Conservation (phyloP, 768 basidiomycete species). For the Lyophyllum atratum region DNA sequence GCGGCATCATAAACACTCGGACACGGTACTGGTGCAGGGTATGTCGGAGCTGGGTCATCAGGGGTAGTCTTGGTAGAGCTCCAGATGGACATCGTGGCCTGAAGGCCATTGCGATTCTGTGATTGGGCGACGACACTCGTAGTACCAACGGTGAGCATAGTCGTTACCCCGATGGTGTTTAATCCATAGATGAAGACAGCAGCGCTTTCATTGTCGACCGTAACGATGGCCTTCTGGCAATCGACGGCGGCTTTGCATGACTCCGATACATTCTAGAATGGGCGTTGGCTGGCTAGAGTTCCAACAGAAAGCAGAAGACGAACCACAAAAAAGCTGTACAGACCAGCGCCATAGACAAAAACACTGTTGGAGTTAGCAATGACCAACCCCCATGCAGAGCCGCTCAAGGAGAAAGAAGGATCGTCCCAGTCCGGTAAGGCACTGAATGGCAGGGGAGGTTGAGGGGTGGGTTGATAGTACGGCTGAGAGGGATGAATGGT, state of each 20-base stretch:
- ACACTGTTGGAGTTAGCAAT: slow-evolving; percentile 58
- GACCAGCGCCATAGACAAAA: slow-evolving; percentile 69
- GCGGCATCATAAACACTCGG: neutral
- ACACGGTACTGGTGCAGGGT: neutral
- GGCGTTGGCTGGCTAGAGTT: neutral
- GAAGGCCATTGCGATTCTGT: neutral
- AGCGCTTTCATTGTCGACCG: neutral
- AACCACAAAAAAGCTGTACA: slow-evolving; percentile 71
- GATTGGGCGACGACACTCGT: neutral
- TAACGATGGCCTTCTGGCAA: neutral
- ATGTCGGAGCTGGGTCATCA: neutral
- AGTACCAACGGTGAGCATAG: neutral
- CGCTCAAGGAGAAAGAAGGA: slow-evolving; percentile 41
- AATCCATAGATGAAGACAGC: neutral
- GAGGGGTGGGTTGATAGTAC: slow-evolving; percentile 66
- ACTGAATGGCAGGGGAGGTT: slow-evolving; percentile 59
- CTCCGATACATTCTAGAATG: neutral
- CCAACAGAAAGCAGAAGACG: neutral
- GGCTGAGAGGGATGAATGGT: slow-evolving; percentile 42
- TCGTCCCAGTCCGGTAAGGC: slow-evolving; percentile 51
- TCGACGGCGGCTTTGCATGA: neutral
- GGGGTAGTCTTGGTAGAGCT: neutral
- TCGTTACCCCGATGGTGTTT: neutral
- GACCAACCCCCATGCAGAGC: slow-evolving; percentile 55
- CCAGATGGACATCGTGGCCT: neutral